Conservation (phyloP, 441 rosid species). For the Eugenia klotzschiana region DNA sequence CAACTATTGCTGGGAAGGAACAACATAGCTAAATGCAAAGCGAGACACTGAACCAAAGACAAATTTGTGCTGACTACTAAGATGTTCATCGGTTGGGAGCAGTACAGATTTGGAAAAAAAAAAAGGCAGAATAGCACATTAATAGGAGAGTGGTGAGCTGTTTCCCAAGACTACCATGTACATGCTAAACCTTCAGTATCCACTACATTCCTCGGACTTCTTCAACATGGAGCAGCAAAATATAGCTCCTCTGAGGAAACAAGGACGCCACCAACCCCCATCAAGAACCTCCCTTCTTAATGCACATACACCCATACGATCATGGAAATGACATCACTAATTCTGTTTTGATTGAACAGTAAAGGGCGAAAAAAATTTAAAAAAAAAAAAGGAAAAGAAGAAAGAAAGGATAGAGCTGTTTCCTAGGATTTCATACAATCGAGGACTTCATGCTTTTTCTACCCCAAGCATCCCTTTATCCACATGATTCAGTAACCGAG, state of each 20-base stretch:
- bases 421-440: neutral
- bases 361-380: neutral
- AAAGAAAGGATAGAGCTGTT: neutral
- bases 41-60: neutral
- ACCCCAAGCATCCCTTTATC: neutral
- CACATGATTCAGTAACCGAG: neutral
- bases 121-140: neutral
- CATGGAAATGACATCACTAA: neutral
- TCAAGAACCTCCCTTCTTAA: neutral
- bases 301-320: neutral
- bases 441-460: neutral
- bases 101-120: neutral
- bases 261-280: neutral
- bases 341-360: neutral
- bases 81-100: neutral
- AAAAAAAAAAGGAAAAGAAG: neutral
- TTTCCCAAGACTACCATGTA: neutral
- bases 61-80: neutral
- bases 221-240: conserved; percentile 2
- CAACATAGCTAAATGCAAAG: neutral
- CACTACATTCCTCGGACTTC: neutral
- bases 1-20: neutral
- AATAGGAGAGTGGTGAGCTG: neutral
- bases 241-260: conserved; percentile 6
- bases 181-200: neutral